Evolutionary conservation across 2,329 filamentous ascomycete genomes (phyloP), one percentile per base, ranked within the genome.

Genomic region (Claviceps cyperi): DNA sequence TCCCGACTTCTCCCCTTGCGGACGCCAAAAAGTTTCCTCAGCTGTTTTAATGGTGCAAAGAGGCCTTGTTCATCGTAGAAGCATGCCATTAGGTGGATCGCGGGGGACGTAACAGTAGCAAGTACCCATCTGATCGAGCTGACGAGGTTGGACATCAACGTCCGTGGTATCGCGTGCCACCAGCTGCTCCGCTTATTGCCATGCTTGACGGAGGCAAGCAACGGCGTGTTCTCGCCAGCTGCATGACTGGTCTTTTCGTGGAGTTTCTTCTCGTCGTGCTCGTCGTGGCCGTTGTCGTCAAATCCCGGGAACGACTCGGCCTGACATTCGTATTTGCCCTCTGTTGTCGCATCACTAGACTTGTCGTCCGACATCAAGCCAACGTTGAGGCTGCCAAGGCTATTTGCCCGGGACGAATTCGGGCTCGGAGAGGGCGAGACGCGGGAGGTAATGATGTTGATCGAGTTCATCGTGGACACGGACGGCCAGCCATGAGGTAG

Each of bases 371-470:
- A 64, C 51, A 69, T 62, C 55, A 73, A 64, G 47, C 69, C 68
- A 46, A 76, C 62, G 54, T 71, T 69, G 53, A 79, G 65, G 53
- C 73, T 74, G 58, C 70, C 71, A 59, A 80, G 69, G 28, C 79
- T 82, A 64, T 80, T 81, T 54, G 77, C 76, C 64, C 78, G 74
- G 52, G 78, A 75, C 50, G 77, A 73, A 43, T 66, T 63, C 36
- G 77, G 73, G 58, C 72, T 79, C 52, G 77, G 69, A 50, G 78
- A 66, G 57, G 79, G 77, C 59, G 80, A 81, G 65, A 90, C 86
- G 71, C 85, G 83, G 66, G 86, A 81, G 62, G 88, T 92, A 66
- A 96, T 80, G 67, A 95, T 87, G 72, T 92, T 94, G 74, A 95
- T 76, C 62, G 90, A 94, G 81, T 96, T 96, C 91, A 96, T 96